Evolutionary conservation across 768 basidiomycete genomes (phyloP).

Genomic region (Xerocomellus chrysenteron): DNA sequence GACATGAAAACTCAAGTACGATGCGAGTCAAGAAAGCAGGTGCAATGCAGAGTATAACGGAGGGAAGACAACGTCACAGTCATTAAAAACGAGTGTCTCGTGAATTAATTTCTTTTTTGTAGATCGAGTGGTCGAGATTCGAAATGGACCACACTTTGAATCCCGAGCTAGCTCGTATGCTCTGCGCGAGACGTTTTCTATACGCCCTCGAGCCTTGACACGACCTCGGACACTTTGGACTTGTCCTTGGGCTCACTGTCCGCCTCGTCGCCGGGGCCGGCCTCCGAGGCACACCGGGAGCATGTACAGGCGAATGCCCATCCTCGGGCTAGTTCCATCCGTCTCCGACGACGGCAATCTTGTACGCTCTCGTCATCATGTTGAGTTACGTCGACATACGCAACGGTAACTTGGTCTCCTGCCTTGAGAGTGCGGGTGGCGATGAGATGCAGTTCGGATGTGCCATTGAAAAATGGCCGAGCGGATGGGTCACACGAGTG

Average conservation of each 20-base stretch:
- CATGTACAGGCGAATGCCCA: conserved; percentile 83
- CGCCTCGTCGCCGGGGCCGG: conserved; percentile 24
- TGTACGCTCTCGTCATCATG: conserved; percentile 49
- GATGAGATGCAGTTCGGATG: conserved; percentile 66
- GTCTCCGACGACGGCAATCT: conserved; percentile 62
- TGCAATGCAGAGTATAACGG: neutral
- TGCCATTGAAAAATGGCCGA: conserved; percentile 66
- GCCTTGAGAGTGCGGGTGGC: conserved; percentile 65
- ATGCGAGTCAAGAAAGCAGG: neutral
- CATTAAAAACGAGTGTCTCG: neutral
- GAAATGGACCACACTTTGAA: neutral
- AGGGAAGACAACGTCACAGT: neutral
- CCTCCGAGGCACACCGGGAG: conserved; percentile 60
- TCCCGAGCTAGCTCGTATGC: neutral
- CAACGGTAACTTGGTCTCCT: conserved; percentile 74
- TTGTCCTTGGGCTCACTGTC: conserved; percentile 48
- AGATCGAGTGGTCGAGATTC: neutral
- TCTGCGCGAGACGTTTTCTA: conserved; percentile 6
- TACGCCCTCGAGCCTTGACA: conserved; percentile 30
- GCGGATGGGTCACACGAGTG: conserved; percentile 77
- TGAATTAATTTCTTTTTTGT: neutral
- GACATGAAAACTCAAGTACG: neutral
- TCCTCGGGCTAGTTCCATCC: conserved; percentile 73
- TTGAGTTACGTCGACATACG: conserved; percentile 69
- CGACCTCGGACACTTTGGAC: conserved; percentile 44